A percentile compares a stretch with the other conserved stretches of the same genome.
phyloP scores from a whole-genome alignment of 805 yeast species.

The Ogataea pilisensis region DNA sequence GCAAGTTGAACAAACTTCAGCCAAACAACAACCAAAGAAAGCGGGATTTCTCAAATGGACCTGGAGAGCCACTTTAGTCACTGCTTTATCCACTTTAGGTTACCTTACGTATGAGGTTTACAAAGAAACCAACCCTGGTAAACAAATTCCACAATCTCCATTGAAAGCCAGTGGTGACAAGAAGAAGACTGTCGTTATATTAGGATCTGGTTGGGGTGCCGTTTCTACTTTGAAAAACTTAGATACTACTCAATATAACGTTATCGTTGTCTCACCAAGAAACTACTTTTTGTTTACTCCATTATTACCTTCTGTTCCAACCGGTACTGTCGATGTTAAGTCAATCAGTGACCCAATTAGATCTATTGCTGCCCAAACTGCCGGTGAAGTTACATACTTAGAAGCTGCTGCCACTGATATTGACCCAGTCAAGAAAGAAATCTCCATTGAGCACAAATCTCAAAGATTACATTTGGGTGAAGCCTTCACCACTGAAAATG shows the following conservation, averaged over 20 bases:
- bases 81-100: constrained; percentile 50
- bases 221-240: constrained; percentile 77
- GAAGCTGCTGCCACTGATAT: constrained; percentile 89
- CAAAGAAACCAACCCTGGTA: constrained; percentile 56
- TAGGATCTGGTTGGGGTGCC: constrained; percentile 95
- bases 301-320: constrained; percentile 90
- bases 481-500: constrained; percentile 42
- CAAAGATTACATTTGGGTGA: constrained; percentile 53
- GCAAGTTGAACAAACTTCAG: not conserved
- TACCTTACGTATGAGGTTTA: constrained; percentile 61
- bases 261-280: constrained; percentile 87
- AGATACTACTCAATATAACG: constrained; percentile 85
- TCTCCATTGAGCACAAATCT: constrained; percentile 56
- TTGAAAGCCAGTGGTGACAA: constrained; percentile 46
- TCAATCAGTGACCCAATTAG: constrained; percentile 94
- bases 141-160: constrained; percentile 54
- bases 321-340: constrained; percentile 85
- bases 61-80: constrained; percentile 47
- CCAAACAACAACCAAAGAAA: constrained; percentile 4
- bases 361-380: constrained; percentile 68
- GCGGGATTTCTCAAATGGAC: constrained; percentile 33
- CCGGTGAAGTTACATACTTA: constrained; percentile 74
- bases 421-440: constrained; percentile 64
- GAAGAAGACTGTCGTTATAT: constrained; percentile 72
- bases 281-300: constrained; percentile 96